Base-by-base conservation (phyloP, 1,284 basidiomycete genomes). In the Leccinum solheimii region DNA sequence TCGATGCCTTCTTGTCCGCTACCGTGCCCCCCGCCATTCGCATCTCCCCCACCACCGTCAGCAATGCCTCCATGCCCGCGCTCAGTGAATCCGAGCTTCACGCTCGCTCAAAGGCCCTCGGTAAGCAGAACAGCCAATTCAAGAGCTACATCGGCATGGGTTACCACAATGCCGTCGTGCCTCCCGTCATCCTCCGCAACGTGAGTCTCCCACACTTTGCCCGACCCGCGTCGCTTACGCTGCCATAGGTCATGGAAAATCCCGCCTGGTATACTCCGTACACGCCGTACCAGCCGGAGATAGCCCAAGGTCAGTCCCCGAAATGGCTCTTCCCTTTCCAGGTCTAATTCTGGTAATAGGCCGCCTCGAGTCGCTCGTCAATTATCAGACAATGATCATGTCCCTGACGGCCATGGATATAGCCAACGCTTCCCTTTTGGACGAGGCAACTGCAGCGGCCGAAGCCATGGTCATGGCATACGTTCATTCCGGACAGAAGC, bases 221-320 rank as follows among this genome's bases (percentile, higher is more conserved):
- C 56, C 13, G 62, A 32, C 38, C 48, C 40, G 21, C 52, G 45
- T 63, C 34, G 34, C 61, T 52, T 57, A 63, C 52, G 36, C 56
- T 54, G 56, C 16, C n/a, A 14, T 64, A 95, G 93, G 80, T 97
- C 65, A 90, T 95, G 80, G 96, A 99, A 78, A 98, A 97, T 75
- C 97, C 96, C 26, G 93, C 91, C 10, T 99, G 97, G 97, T 98
- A 98, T 78, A 98, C 96, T 3, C 94, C 93, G 56, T 98, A 98
- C 77, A 98, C 95, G 2, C 96, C 97, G 1, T 92, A 91, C 74
- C 94, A 97, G 75, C 92, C 94, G 7, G 94, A 97, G 79, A 91
- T 97, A 72, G 87, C 95, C 19, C 94, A 97, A 84, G 94, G 94
- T 90, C 68, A 7, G 77, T 66, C 61, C 57, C 57, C 49, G 58